phyloP scores from a whole-genome alignment of 2,329 filamentous ascomycete genomes.

The Fonsecaea erecta region DNA sequence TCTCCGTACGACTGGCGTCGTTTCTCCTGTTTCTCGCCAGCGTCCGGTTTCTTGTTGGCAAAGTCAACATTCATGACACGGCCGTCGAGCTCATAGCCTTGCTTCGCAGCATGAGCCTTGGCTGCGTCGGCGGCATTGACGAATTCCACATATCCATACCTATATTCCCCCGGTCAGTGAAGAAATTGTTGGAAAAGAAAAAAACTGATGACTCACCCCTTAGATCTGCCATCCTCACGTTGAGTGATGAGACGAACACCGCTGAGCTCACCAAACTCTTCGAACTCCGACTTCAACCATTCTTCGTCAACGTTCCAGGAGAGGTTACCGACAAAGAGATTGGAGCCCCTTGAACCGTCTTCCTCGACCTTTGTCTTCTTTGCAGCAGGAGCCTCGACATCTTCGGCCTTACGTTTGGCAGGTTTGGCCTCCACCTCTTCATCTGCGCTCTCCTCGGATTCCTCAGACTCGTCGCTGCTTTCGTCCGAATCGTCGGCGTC shows the following conservation, averaged over 20 bases:
- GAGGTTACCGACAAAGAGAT: constrained; percentile 87
- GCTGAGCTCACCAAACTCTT: constrained; percentile 73
- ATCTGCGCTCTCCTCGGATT: constrained; percentile 39
- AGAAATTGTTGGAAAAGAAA: constrained; percentile 20
- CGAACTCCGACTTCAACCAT: constrained; percentile 78
- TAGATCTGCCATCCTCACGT: constrained; percentile 78
- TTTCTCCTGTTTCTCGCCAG: constrained; percentile 63
- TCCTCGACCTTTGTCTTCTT: constrained; percentile 62
- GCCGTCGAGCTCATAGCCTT: constrained; percentile 73
- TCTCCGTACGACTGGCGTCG: constrained; percentile 70
- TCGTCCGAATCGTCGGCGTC: constrained; percentile 18
- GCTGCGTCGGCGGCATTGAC: constrained; percentile 67
- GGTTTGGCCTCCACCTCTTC: constrained; percentile 37
- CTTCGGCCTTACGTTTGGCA: constrained; percentile 56
- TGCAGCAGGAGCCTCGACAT: constrained; percentile 47
- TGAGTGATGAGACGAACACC: constrained; percentile 82
- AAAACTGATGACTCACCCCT: constrained; percentile 61
- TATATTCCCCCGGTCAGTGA: constrained; percentile 42
- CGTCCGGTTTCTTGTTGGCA: constrained; percentile 68
- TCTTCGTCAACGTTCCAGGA: constrained; percentile 91
- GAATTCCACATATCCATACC: constrained; percentile 93
- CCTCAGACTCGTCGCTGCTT: constrained; percentile 38
- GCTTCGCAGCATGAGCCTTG: constrained; percentile 75
- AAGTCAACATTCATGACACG: constrained; percentile 80
- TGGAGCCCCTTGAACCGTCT: constrained; percentile 57